Conservation (phyloP, 2,329 filamentous ascomycete species). For the Fusarium ramigenum region DNA sequence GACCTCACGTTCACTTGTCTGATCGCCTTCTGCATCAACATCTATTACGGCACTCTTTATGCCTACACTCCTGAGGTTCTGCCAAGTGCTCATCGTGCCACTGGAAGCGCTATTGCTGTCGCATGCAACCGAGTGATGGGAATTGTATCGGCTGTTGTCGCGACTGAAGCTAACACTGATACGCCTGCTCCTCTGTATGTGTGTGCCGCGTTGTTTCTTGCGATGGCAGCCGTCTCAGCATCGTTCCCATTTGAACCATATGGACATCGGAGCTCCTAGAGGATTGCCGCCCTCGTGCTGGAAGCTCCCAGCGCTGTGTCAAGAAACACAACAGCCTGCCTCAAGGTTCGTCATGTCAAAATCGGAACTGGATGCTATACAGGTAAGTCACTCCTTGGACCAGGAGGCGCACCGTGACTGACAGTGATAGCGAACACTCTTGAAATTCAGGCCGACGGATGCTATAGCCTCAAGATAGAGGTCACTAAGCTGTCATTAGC, state of each 20-base stretch:
- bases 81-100: constrained; percentile 75
- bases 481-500: fast-evolving
- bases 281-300: fast-evolving
- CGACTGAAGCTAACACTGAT: constrained; percentile 66
- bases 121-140: constrained; percentile 79
- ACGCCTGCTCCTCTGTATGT: constrained; percentile 75
- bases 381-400: background rate
- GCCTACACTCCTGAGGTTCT: constrained; percentile 71
- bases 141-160: constrained; percentile 75
- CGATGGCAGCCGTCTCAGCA: constrained; percentile 57
- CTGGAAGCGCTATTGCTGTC: constrained; percentile 78
- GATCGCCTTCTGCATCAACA: constrained; percentile 70
- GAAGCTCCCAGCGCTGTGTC: fast-evolving
- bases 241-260: constrained; percentile 21
- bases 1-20: constrained; percentile 15
- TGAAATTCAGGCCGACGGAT: too few relatives aligned
- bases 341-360: fast-evolving
- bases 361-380: background rate
- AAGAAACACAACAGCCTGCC: fast-evolving
- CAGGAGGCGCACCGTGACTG: background rate
- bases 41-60: constrained; percentile 77
- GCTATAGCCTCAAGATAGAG: fast-evolving
- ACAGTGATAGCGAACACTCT: fast-evolving
- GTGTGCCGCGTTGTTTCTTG: constrained; percentile 71
- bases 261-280: constrained; percentile 3